These are phyloP conservation scores for Exophiala sp. DNA, from an alignment of 2,329 filamentous ascomycete genomes.

Conservation along the genomic window DNA sequence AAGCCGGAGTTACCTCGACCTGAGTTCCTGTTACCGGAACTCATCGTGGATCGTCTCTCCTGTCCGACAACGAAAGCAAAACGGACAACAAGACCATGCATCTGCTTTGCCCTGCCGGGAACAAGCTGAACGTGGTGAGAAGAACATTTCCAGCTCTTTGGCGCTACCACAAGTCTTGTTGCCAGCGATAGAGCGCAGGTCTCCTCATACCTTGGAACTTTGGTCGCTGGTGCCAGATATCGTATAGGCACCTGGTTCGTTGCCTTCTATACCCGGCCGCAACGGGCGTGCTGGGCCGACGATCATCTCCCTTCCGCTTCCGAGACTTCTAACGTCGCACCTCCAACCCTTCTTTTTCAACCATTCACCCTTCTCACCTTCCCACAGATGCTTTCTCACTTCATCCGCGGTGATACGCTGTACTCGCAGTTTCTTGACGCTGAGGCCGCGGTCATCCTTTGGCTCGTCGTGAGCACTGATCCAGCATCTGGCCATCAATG, in stretches of 20 bases:
- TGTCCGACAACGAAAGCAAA: too few relatives aligned
- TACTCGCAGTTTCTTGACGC: constrained; percentile 44
- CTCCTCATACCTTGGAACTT: neutral
- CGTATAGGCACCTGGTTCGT: constrained; percentile 12
- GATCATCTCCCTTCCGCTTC: constrained; percentile 22
- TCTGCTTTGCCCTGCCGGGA: too few relatives aligned
- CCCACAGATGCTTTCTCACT: constrained; percentile 34
- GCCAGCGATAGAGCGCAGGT: neutral
- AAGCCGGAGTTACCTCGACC: too few relatives aligned
- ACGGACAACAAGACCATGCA: too few relatives aligned
- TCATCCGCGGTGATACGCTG: constrained; percentile 35
- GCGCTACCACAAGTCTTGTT: too few relatives aligned
- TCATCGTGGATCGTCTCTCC: too few relatives aligned
- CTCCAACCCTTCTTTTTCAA: constrained; percentile 23
- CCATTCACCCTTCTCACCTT: constrained; percentile 26
- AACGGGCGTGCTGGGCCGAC: constrained; percentile 16
- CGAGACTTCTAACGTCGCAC: constrained; percentile 26
- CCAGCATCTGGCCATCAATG: constrained; percentile 50
- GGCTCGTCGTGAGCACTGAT: constrained; percentile 53
- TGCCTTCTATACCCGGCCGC: constrained; percentile 18
- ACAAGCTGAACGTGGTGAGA: too few relatives aligned
- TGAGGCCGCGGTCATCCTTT: constrained; percentile 48
- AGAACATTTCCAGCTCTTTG: too few relatives aligned
- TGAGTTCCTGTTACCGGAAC: too few relatives aligned
- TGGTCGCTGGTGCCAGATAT: constrained; percentile 8